These are phyloP conservation scores for Pythium vanterpoolii DNA, from an alignment of 352 stramenopile species.

Conservation along the genomic window DNA sequence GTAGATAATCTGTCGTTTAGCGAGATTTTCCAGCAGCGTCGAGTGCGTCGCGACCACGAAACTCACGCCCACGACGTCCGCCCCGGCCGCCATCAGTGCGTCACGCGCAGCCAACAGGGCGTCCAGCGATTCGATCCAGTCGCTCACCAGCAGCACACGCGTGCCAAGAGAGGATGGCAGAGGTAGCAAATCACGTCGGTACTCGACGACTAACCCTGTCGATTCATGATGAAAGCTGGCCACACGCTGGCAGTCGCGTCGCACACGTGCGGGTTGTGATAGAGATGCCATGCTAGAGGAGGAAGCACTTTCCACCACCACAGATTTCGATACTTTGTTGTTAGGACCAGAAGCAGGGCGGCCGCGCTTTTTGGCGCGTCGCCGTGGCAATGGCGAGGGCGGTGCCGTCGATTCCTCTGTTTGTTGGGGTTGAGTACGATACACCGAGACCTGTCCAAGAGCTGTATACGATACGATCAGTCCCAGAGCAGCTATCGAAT, in stretches of 20 bases:
- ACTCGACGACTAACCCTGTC: conserved; percentile 12
- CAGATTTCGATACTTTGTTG: background rate
- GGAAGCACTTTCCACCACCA: background rate
- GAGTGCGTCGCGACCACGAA: conserved; percentile 43
- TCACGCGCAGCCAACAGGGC: conserved; percentile 39
- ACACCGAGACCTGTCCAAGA: conserved; percentile 38
- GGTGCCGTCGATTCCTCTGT: background rate
- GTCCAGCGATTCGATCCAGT: conserved; percentile 56
- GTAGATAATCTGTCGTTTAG: conserved; percentile 32
- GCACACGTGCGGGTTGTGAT: background rate
- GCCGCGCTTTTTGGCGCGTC: conserved; percentile 17
- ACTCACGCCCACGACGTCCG: conserved; percentile 46
- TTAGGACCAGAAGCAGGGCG: background rate
- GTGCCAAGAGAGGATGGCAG: background rate
- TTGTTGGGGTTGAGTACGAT: conserved; percentile 6
- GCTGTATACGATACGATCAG: conserved; percentile 19
- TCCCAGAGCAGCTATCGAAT: background rate
- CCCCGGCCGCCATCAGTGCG: conserved; percentile 31
- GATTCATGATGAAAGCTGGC: background rate
- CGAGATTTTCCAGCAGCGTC: conserved; percentile 35
- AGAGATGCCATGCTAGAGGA: background rate
- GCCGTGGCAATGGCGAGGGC: background rate
- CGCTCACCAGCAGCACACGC: conserved; percentile 29
- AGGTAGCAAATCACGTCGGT: conserved; percentile 6
- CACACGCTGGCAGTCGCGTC: conserved; percentile 5